Evolutionary conservation across 352 stramenopile species (phyloP), one percentile per base, ranked within the genome.

Genomic region (Blastocystis sp.): DNA sequence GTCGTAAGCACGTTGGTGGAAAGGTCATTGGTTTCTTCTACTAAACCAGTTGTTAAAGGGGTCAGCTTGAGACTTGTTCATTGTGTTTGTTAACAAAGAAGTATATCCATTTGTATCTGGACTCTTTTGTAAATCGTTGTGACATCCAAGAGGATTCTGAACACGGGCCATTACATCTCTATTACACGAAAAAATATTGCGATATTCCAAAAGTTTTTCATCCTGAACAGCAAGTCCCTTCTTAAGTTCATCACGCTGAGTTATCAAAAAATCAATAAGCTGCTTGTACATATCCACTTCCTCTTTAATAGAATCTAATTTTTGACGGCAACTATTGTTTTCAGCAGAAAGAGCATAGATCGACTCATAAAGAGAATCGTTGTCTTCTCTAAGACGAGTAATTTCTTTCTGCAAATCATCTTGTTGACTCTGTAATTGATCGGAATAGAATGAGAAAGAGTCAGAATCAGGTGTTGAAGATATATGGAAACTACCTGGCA

Each of bases 11-110:
- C 94, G 99, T 96, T 65, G 98, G 98, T 96, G 98, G 98, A 92
- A 99, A 99, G 95, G 94, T 99, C 93, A 95, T 99, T 90, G 98
- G 97, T 90, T 99, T 99, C 93, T 99, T 99, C 94, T 99, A 99
- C 93, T 99, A 97, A 93, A 34, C 39, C 89, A 39, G 20, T 39
- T 55, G 90, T 47, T 13, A 7, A 66, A 45, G 34, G 16, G 45
- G 53, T 24, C 43, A 37, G 73, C 54, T 65, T 45, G 73, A 62
- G 47, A 62, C 30, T 47, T 43, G 50, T 53, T 68, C 13, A 20
- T 68, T 39, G 2, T 68, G 45, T 85, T 69, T 85, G 53, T 73
- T 45, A 39, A 37, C 63, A 73, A 43, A 39, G 30, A 34, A 34
- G 30, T 34, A 34, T 34, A 34, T 34, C 30, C 30, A 34, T 34